Base-by-base conservation (phyloP, 2,329 filamentous ascomycete genomes). In the Ophiocordyceps sinensis region DNA sequence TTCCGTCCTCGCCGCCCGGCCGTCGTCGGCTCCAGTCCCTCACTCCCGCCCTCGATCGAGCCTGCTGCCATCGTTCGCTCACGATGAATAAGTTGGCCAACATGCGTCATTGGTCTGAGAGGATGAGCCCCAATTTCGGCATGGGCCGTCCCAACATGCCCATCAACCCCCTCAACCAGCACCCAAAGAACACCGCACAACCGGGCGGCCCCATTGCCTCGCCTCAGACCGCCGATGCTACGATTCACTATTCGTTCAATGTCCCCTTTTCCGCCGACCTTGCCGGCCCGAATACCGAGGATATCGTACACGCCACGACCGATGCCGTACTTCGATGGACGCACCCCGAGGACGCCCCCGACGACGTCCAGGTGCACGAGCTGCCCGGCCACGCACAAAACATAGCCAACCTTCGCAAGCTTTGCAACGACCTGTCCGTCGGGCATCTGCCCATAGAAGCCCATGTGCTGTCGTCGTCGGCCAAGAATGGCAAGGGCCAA, bases 181-280 rank as follows among this genome's bases (percentile, higher is more conserved):
- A 77, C 47, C 67, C 71, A 52, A 77, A 79, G 60, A 66, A 70
- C 47, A 61, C 66, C 47, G 58, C 67, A 43, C 66, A 68, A 43
- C 63, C 71, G 40, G 65, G 67, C 45, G 65, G 74, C 43, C 68
- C 76, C 48, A 67, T 77, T 57, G 71, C 79, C 53, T 79, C 82
- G 49, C 77, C 82, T 44, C 79, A 82, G 49, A 70, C 80, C 47
- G 73, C 81, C 56, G 83, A 89, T 59, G 71, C 80, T 40, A 79
- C 78, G 49, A 85, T 96, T 62, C 86, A 93, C 63, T 82, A 94
- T 60, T 89, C 86, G 49, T 96, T 98, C 78, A 96, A 95, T 59
- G 83, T 98, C 38, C 91, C 91, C 45, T 95, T 96, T 65, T 81
- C 87, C 51, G 94, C 85, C 48, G 89, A 89, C 54, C 78, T 98